Evolutionary conservation across 2,329 filamentous ascomycete genomes (phyloP).

Genomic region (Aspergillus alliaceus): DNA sequence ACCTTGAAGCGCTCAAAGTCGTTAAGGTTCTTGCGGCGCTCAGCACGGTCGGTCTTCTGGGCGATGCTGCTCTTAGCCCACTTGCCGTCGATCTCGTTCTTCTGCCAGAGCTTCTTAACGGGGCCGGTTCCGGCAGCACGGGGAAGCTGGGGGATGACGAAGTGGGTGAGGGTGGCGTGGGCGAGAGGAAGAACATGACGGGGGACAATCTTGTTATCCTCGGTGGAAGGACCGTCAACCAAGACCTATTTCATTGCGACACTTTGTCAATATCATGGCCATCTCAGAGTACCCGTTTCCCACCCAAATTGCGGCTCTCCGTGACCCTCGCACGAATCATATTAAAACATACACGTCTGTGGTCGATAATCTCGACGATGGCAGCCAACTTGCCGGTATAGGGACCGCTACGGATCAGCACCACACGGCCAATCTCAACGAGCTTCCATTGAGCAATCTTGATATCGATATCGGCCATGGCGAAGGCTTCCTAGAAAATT

Average conservation of each 20-base stretch:
- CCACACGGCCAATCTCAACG: constrained; percentile 97
- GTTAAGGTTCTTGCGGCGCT: constrained; percentile 85
- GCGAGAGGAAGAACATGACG: constrained; percentile 83
- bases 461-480: constrained; percentile 81
- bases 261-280: constrained; percentile 17
- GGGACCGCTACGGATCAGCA: constrained; percentile 83
- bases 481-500: constrained; percentile 58
- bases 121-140: constrained; percentile 78
- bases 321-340: constrained; percentile 33
- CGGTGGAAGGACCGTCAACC: constrained; percentile 87
- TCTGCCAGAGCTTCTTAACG: constrained; percentile 88
- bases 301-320: neutral
- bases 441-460: constrained; percentile 85
- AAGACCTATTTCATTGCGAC: constrained; percentile 66
- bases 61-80: constrained; percentile 91
- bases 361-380: constrained; percentile 99
- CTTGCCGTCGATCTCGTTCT: constrained; percentile 86
- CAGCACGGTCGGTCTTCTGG: constrained; percentile 84
- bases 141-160: constrained; percentile 83
- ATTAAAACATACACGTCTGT: constrained; percentile 93
- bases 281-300: constrained; percentile 6
- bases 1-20: constrained; percentile 99
- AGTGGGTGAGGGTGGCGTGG: constrained; percentile 82
- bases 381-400: constrained; percentile 83
- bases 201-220: constrained; percentile 75